Evolutionary conservation across 257 asterid genomes (phyloP).

Genomic region (Fraxinus anomala): DNA sequence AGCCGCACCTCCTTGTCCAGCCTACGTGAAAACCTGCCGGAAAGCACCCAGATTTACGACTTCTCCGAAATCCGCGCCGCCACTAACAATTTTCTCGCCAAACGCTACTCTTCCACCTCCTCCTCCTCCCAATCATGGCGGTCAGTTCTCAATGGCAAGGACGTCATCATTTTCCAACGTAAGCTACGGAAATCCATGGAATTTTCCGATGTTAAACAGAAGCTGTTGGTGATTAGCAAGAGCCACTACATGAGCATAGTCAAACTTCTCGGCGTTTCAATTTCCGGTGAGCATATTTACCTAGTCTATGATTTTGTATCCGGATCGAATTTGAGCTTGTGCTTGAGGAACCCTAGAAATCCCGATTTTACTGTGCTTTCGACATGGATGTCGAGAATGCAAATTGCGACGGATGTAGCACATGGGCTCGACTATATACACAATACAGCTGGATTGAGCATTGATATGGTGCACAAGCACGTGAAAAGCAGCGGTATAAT

Average conservation of each 20-base stretch:
- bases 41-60: conserved; percentile 58
- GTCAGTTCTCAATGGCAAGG: conserved; percentile 58
- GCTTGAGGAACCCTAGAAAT: conserved; percentile 66
- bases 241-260: conserved; percentile 76
- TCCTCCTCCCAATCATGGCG: conserved; percentile 93
- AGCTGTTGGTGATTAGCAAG: conserved; percentile 57
- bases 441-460: conserved; percentile 67
- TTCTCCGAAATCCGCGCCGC: conserved; percentile 88
- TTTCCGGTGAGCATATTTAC: conserved; percentile 74
- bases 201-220: conserved; percentile 44
- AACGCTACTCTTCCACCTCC: conserved; percentile 70
- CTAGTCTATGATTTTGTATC: conserved; percentile 68
- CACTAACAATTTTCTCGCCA: conserved; percentile 84
- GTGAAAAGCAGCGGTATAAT: conserved; percentile 85
- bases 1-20: conserved; percentile 58
- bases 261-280: conserved; percentile 72
- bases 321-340: conserved; percentile 64
- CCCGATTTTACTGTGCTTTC: conserved; percentile 78
- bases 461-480: conserved; percentile 78
- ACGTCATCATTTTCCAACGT: conserved; percentile 71
- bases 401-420: conserved; percentile 82
- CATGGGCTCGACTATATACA: conserved; percentile 89
- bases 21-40: conserved; percentile 65
- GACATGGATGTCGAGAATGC: conserved; percentile 87
- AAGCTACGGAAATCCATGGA: conserved; percentile 53